A percentile compares a stretch with the other conserved stretches of the same genome.
phyloP scores from a whole-genome alignment of 164 flowering plant species.

The Litsea cubeba region DNA sequence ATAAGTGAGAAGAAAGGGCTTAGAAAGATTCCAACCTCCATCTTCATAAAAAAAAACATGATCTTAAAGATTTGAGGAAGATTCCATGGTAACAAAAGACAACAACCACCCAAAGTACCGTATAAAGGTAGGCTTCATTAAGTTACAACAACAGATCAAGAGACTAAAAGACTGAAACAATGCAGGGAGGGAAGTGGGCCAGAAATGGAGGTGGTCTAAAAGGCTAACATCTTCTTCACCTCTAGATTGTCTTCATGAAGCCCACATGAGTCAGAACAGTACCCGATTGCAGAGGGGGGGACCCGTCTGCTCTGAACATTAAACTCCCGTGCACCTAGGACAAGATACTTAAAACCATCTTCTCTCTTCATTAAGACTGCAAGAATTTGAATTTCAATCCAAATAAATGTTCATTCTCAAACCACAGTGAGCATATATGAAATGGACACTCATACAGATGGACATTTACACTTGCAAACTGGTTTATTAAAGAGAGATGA shows the following conservation, averaged over 20 bases:
- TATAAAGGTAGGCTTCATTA: neutral
- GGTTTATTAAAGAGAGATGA: neutral
- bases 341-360: too few species aligned
- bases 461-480: neutral
- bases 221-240: neutral
- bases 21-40: too few species aligned
- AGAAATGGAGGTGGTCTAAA: neutral
- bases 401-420: neutral
- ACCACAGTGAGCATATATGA: neutral
- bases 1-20: too few species aligned
- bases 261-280: neutral
- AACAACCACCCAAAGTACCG: neutral
- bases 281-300: neutral
- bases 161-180: neutral
- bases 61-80: too few species aligned
- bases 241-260: conserved; percentile 1
- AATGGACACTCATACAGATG: neutral
- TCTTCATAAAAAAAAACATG: too few species aligned
- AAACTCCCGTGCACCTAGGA: neutral
- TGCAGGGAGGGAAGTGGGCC: conserved; percentile 2
- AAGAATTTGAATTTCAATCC: neutral
- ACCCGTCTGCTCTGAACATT: neutral
- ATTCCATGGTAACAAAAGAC: neutral
- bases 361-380: neutral
- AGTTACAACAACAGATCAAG: neutral